Conservation (phyloP, 2,329 filamentous ascomycete genomes). For the Fusarium irregulare region DNA sequence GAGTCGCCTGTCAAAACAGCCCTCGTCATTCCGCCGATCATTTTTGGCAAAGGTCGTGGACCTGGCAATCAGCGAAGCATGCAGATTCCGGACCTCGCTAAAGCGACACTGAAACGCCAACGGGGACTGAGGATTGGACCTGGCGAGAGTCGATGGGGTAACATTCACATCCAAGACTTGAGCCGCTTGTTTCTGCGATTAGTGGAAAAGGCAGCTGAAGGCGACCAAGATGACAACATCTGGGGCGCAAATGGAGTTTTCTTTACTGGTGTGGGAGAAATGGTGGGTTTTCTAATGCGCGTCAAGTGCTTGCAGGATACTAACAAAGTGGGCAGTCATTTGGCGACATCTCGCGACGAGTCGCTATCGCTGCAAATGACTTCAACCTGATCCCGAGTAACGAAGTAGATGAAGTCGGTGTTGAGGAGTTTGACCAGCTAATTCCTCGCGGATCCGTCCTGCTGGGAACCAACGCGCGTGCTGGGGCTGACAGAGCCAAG, state of each 20-base stretch:
- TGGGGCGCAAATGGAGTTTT: constrained; percentile 55
- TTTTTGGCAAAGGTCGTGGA: constrained; percentile 54
- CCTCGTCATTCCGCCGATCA: constrained; percentile 51
- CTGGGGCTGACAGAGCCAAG: constrained; percentile 60
- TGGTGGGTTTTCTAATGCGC: constrained; percentile 33
- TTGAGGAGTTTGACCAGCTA: constrained; percentile 57
- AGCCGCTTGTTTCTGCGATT: constrained; percentile 46
- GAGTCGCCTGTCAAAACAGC: constrained; percentile 47
- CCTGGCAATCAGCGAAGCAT: constrained; percentile 53
- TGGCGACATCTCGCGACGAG: constrained; percentile 44
- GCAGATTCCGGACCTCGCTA: constrained; percentile 50
- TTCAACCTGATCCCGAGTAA: constrained; percentile 38
- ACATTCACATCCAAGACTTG: constrained; percentile 51
- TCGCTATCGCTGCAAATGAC: constrained; percentile 40
- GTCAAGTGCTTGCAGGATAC: background rate
- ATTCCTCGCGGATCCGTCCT: constrained; percentile 58
- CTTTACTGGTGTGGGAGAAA: constrained; percentile 47
- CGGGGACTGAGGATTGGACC: constrained; percentile 48
- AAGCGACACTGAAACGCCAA: constrained; percentile 45
- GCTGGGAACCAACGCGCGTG: constrained; percentile 68
- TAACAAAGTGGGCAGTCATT: constrained; percentile 37
- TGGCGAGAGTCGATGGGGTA: constrained; percentile 51
- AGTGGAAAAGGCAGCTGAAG: constrained; percentile 47
- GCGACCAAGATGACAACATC: constrained; percentile 26
- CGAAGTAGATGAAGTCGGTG: constrained; percentile 42